A percentile compares a stretch with the other conserved stretches of the same genome.
Conservation (phyloP, 169 alveolate genomes). For the Plasmodium fragile region DNA sequence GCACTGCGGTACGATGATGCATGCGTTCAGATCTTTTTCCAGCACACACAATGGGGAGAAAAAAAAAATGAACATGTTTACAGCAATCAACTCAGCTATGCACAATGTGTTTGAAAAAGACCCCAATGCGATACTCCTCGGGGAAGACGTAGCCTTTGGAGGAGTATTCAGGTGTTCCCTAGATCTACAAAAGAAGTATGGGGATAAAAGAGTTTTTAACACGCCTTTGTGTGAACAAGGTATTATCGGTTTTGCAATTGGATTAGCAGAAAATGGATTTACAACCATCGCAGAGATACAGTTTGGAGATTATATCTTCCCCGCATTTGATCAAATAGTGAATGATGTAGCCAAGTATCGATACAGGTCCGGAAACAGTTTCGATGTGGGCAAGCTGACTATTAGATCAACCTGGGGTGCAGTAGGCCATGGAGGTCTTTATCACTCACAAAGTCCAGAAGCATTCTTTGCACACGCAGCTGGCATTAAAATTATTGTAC, state of each 20-base stretch:
- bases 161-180: slow-evolving; percentile 98
- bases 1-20: background rate
- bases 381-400: slow-evolving; percentile 94
- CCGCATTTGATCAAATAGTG: slow-evolving; percentile 97
- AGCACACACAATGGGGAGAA: slow-evolving; percentile 32
- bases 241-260: slow-evolving; percentile 97
- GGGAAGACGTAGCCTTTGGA: slow-evolving; percentile 99
- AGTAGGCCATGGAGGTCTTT: slow-evolving; percentile 98
- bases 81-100: slow-evolving; percentile 94
- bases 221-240: slow-evolving; percentile 98
- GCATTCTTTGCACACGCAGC: slow-evolving; percentile 97
- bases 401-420: slow-evolving; percentile 97
- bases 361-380: slow-evolving; percentile 94
- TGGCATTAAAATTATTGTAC: slow-evolving; percentile 95
- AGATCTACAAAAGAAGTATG: slow-evolving; percentile 94
- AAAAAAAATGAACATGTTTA: slow-evolving; percentile 92
- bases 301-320: slow-evolving; percentile 98
- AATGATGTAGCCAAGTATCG: slow-evolving; percentile 98
- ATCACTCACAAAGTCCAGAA: slow-evolving; percentile 97
- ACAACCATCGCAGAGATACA: slow-evolving; percentile 98
- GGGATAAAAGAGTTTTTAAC: slow-evolving; percentile 94
- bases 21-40: background rate
- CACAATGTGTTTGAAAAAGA: slow-evolving; percentile 94
- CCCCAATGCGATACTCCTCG: slow-evolving; percentile 92
- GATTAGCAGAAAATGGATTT: slow-evolving; percentile 93